Evolutionary conservation across 2,329 filamentous ascomycete genomes (phyloP).

Genomic region (Sporothrix brasiliensis): DNA sequence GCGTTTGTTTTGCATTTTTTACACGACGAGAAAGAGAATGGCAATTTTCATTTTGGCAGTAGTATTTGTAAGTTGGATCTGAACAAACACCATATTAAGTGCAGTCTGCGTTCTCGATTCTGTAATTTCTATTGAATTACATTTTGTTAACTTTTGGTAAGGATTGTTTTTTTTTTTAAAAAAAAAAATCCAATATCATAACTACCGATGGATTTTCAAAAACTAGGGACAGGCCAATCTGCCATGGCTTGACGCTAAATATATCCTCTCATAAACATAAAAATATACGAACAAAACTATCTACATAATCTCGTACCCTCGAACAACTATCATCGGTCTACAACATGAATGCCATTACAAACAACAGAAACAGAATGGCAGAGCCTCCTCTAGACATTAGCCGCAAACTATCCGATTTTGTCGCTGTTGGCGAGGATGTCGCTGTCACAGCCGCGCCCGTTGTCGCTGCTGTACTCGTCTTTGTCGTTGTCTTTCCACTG

Average conservation of each 20-base stretch:
- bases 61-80: not conserved
- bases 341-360: conserved; percentile 6
- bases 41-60: not conserved
- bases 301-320: too few species aligned
- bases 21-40: not conserved
- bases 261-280: too few species aligned
- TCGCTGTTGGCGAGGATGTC: not conserved
- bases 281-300: too few species aligned
- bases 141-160: too few species aligned
- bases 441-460: not conserved
- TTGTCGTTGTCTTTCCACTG: not conserved
- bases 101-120: too few species aligned
- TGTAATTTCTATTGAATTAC: too few species aligned
- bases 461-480: not conserved
- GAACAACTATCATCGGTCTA: not conserved
- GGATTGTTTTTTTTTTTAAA: too few species aligned
- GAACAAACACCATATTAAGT: too few species aligned
- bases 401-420: not conserved
- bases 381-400: not conserved
- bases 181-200: too few species aligned
- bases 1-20: not conserved
- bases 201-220: too few species aligned
- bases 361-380: not conserved
- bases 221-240: too few species aligned
- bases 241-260: too few species aligned